phyloP scores from a whole-genome alignment of 1,139 yeast genomes.

The Insectozyma bohioensis region DNA sequence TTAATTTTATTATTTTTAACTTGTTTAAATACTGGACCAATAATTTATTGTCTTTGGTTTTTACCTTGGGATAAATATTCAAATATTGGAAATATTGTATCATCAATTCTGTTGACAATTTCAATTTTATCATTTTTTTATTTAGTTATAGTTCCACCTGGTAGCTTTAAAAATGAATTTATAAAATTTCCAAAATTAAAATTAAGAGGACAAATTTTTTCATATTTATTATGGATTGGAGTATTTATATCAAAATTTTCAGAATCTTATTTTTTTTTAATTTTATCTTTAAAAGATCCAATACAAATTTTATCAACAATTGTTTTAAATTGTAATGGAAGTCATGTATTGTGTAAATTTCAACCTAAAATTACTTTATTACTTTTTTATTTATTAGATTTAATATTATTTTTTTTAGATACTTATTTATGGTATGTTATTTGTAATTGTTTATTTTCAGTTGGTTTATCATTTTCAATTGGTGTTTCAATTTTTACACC shows the following conservation, averaged over 20 bases:
- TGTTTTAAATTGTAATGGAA: slow-evolving; percentile 60
- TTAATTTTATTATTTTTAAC: slow-evolving; percentile 46
- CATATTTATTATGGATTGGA: slow-evolving; percentile 63
- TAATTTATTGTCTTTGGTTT: slow-evolving; percentile 57
- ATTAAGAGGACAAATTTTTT: slow-evolving; percentile 52
- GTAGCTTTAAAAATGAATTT: slow-evolving; percentile 32
- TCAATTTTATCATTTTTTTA: slow-evolving; percentile 62
- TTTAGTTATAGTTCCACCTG: slow-evolving; percentile 53
- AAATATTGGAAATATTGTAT: slow-evolving; percentile 46
- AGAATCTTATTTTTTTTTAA: slow-evolving; percentile 80
- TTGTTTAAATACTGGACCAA: slow-evolving; percentile 55
- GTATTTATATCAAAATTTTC: slow-evolving; percentile 71
- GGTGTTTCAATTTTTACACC: slow-evolving; percentile 61
- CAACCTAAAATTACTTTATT: slow-evolving; percentile 60
- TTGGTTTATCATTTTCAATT: slow-evolving; percentile 46
- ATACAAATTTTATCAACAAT: slow-evolving; percentile 63
- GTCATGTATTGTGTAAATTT: slow-evolving; percentile 52
- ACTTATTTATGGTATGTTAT: slow-evolving; percentile 63
- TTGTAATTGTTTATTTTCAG: slow-evolving; percentile 53
- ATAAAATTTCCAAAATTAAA: slow-evolving; percentile 49
- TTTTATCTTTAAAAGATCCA: slow-evolving; percentile 78
- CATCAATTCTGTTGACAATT: slow-evolving; percentile 58
- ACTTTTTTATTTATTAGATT: slow-evolving; percentile 62
- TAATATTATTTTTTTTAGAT: slow-evolving; percentile 76
- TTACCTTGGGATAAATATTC: slow-evolving; percentile 55